Conservation (phyloP, 2,329 filamentous ascomycete genomes). For the Xylaria digitata region DNA sequence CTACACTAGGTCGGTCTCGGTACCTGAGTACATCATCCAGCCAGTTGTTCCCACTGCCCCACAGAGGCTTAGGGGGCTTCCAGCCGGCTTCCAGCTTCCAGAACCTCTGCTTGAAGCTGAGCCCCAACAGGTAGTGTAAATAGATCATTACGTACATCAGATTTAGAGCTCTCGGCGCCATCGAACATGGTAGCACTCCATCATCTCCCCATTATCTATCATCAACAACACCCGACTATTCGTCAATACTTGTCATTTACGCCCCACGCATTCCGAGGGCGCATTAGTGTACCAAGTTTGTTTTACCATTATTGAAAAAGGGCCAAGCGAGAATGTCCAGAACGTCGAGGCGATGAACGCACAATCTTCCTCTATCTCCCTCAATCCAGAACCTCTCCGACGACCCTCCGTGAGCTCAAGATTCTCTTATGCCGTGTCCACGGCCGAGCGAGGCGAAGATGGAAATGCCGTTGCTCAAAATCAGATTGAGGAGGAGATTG, state of each 20-base stretch:
- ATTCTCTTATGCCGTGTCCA: slow-evolving; percentile 74
- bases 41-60: not conserved
- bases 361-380: slow-evolving; percentile 60
- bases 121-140: not conserved
- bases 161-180: not conserved
- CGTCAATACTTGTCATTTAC: not conserved
- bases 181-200: not conserved
- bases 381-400: slow-evolving; percentile 55
- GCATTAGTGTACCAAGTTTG: not conserved
- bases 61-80: not conserved
- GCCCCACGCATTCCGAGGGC: not conserved
- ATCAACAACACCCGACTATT: not conserved
- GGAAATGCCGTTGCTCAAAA: slow-evolving; percentile 67
- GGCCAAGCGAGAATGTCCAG: slow-evolving; percentile 53
- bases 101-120: slow-evolving; percentile 3
- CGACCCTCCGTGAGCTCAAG: slow-evolving; percentile 72
- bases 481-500: slow-evolving; percentile 92
- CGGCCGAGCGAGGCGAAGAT: slow-evolving; percentile 70
- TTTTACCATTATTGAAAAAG: not conserved
- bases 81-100: not conserved
- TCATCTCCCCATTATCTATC: not conserved
- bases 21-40: no score
- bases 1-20: no score
- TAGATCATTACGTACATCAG: slow-evolving; percentile 21
- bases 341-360: slow-evolving; percentile 59